These are phyloP conservation scores for Chlamydomonas reinhardtii DNA, from an alignment of 163 green algal genomes.

Conservation along the genomic window DNA sequence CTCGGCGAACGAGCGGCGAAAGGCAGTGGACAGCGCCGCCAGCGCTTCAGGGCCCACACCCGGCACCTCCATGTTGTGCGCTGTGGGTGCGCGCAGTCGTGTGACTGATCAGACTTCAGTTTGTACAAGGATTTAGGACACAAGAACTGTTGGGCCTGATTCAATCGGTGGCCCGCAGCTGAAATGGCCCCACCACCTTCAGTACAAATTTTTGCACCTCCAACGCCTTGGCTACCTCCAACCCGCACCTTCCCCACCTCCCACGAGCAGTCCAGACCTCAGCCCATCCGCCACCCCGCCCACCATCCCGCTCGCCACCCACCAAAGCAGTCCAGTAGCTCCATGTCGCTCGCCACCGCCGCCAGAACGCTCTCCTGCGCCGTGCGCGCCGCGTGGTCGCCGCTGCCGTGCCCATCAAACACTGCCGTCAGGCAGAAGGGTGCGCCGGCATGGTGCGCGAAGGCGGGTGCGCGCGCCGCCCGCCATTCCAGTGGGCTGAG, in stretches of 20 bases:
- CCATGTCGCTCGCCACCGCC: not conserved
- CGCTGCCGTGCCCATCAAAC: constrained; percentile 39
- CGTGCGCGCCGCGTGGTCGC: constrained; percentile 40
- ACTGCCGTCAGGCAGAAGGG: constrained; percentile 42
- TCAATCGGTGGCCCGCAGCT: too few relatives aligned
- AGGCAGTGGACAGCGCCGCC: not conserved
- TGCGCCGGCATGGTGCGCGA: constrained; percentile 6
- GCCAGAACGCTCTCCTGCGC: constrained; percentile 42
- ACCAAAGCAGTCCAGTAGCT: constrained; percentile 35
- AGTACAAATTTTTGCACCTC: too few relatives aligned
- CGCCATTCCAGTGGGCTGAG: constrained; percentile 6
- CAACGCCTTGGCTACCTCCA: too few relatives aligned
- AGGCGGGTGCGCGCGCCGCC: not conserved
- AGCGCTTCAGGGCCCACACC: constrained; percentile 13
- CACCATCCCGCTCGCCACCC: not conserved
- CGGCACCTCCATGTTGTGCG: constrained; percentile 17
- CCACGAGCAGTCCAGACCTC: too few relatives aligned
- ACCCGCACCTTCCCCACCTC: too few relatives aligned
- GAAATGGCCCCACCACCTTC: too few relatives aligned
- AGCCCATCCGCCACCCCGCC: too few relatives aligned
- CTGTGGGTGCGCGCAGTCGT: not conserved
- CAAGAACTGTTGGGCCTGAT: too few relatives aligned
- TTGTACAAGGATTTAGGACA: too few relatives aligned
- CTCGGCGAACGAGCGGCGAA: not conserved
- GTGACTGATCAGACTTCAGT: too few relatives aligned